A percentile compares a stretch with the other conserved stretches of the same genome.
Conservation (phyloP, 2,329 filamentous ascomycete species). For the Penicillium sp. region DNA sequence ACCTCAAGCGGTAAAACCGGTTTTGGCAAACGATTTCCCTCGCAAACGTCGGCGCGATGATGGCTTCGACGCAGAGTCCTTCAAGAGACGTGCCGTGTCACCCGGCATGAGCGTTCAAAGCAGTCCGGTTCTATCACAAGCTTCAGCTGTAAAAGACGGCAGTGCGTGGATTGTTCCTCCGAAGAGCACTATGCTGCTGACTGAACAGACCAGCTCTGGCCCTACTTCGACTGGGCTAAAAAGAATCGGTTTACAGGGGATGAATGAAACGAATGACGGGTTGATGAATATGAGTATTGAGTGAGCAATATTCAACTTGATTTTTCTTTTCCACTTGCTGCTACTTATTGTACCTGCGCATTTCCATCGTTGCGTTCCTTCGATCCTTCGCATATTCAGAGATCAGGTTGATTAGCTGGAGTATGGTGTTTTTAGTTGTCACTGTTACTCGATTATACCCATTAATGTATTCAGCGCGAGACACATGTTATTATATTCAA, state of each 20-base stretch:
- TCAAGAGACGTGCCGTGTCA: constrained; percentile 88
- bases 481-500: not conserved
- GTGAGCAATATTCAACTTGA: constrained; percentile 39
- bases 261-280: constrained; percentile 92
- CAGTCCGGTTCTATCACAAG: constrained; percentile 73
- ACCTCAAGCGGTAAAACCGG: constrained; percentile 35
- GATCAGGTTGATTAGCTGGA: not conserved
- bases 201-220: constrained; percentile 37
- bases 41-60: constrained; percentile 82
- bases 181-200: constrained; percentile 52
- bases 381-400: not conserved
- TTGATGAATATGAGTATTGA: constrained; percentile 98
- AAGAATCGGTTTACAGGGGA: constrained; percentile 79
- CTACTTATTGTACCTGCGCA: not conserved
- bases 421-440: not conserved
- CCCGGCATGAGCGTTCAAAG: constrained; percentile 89
- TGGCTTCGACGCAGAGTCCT: constrained; percentile 80
- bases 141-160: constrained; percentile 63
- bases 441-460: not conserved
- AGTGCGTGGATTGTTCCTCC: constrained; percentile 67
- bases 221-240: constrained; percentile 52
- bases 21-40: constrained; percentile 69
- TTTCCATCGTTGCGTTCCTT: not conserved
- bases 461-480: not conserved
- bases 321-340: not conserved